phyloP scores from a whole-genome alignment of 1,284 basidiomycete species.

The Tremellales sp. region DNA sequence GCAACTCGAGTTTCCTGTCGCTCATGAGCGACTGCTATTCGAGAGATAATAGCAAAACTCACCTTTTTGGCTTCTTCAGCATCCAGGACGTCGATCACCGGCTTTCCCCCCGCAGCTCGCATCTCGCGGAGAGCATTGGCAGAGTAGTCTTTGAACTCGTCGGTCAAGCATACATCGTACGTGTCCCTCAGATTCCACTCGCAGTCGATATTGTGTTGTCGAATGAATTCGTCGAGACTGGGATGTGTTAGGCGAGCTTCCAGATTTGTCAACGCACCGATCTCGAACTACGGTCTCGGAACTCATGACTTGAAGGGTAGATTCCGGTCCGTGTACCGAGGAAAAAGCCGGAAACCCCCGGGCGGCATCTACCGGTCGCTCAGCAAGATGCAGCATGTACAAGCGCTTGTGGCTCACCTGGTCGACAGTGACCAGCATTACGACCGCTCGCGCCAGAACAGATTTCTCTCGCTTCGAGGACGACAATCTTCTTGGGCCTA shows the following conservation, averaged over 20 bases:
- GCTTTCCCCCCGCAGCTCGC: conserved; percentile 12
- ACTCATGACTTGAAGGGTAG: conserved; percentile 17
- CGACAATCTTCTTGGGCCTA: conserved; percentile 24
- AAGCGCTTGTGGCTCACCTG: conserved; percentile 17
- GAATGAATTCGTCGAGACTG: conserved; percentile 31
- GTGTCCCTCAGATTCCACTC: conserved; percentile 35
- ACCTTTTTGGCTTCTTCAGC: conserved; percentile 14
- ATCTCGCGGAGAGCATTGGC: conserved; percentile 17
- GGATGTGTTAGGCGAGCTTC: neutral
- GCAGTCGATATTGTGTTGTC: conserved; percentile 30
- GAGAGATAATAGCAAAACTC: neutral
- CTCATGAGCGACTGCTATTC: neutral
- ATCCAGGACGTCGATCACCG: conserved; percentile 10
- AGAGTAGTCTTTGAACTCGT: conserved; percentile 29
- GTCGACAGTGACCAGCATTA: conserved; percentile 46
- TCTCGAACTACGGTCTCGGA: conserved; percentile 24
- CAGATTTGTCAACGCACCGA: conserved; percentile 14
- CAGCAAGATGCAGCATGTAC: neutral
- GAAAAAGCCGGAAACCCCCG: conserved; percentile 36
- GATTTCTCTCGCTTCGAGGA: conserved; percentile 43
- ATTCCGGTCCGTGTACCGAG: conserved; percentile 25
- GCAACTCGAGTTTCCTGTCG: conserved; percentile 9
- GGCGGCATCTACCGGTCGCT: conserved; percentile 18
- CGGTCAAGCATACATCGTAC: conserved; percentile 33
- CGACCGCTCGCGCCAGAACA: conserved; percentile 44